Evolutionary conservation across 2,329 filamentous ascomycete genomes (phyloP).

Genomic region (Cladosporium velox): DNA sequence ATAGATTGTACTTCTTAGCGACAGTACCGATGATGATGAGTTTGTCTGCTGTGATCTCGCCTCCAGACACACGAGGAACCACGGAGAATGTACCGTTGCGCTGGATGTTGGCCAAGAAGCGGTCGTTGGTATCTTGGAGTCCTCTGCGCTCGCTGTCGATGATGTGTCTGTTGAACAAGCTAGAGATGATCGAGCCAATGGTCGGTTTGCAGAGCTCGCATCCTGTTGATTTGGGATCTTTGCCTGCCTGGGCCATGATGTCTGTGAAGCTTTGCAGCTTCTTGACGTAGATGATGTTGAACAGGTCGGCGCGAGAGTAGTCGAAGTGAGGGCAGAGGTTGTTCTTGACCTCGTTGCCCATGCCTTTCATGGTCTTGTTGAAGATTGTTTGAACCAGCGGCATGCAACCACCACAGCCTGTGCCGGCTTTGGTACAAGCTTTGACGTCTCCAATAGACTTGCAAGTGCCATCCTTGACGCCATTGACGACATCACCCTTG

Average conservation of each 20-base stretch:
- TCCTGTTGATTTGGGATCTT: constrained; percentile 69
- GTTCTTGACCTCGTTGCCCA: constrained; percentile 87
- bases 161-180: constrained; percentile 80
- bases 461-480: constrained; percentile 75
- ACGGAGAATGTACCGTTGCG: constrained; percentile 90
- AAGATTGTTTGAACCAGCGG: constrained; percentile 87
- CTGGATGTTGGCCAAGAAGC: constrained; percentile 86
- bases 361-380: constrained; percentile 80
- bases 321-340: constrained; percentile 82
- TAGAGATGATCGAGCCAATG: constrained; percentile 77
- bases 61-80: constrained; percentile 76
- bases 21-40: constrained; percentile 81
- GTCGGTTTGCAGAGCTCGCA: constrained; percentile 87
- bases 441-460: constrained; percentile 82
- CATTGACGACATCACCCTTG: constrained; percentile 74
- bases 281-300: constrained; percentile 84
- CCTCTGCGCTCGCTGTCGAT: constrained; percentile 71
- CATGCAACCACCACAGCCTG: constrained; percentile 87
- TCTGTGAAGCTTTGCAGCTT: constrained; percentile 69
- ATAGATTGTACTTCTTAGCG: constrained; percentile 79
- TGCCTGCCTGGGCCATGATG: constrained; percentile 78
- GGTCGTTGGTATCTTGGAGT: constrained; percentile 87
- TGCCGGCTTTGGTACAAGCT: constrained; percentile 87
- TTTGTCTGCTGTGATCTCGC: constrained; percentile 85
- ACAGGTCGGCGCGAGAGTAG: constrained; percentile 83